A percentile compares a stretch with the other conserved stretches of the same genome.
Conservation (phyloP, 768 basidiomycete species). For the Boletus sensibilis region DNA sequence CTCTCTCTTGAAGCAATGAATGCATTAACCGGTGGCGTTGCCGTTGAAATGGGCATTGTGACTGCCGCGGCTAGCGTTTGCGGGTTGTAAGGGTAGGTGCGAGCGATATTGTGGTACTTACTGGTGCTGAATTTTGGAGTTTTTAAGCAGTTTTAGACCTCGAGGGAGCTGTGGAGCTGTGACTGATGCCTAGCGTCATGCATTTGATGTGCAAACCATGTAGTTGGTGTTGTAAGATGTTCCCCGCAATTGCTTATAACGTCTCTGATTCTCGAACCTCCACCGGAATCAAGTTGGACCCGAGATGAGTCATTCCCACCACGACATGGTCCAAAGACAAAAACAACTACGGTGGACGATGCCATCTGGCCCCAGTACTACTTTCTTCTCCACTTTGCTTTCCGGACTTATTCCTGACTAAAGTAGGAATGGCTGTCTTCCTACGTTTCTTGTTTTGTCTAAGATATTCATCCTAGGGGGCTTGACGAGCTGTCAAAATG, state of each 20-base stretch:
- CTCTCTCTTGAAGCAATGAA: no score
- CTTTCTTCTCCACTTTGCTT: neutral
- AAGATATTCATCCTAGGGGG: neutral
- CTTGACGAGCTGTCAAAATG: neutral
- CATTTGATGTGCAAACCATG: neutral
- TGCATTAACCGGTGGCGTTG: no score
- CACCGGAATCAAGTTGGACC: neutral
- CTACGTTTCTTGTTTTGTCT: neutral
- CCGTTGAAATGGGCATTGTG: no score
- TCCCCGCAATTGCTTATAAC: neutral
- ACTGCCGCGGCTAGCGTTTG: no score
- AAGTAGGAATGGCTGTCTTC: neutral
- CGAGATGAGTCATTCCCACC: neutral
- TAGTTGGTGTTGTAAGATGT: neutral
- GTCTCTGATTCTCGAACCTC: neutral
- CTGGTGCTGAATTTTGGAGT: neutral
- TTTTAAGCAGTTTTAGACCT: neutral
- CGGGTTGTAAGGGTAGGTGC: neutral
- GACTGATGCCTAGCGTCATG: neutral
- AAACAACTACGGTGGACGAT: neutral
- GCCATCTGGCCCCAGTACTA: neutral
- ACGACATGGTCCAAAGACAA: neutral
- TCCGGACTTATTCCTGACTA: neutral
- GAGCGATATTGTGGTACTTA: neutral
- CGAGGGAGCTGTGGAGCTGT: neutral